A percentile compares a stretch with the other conserved stretches of the same genome.
These are phyloP conservation scores for Orbilia blumenaviensis DNA, from an alignment of 2,329 filamentous ascomycete genomes.

Conservation along the genomic window DNA sequence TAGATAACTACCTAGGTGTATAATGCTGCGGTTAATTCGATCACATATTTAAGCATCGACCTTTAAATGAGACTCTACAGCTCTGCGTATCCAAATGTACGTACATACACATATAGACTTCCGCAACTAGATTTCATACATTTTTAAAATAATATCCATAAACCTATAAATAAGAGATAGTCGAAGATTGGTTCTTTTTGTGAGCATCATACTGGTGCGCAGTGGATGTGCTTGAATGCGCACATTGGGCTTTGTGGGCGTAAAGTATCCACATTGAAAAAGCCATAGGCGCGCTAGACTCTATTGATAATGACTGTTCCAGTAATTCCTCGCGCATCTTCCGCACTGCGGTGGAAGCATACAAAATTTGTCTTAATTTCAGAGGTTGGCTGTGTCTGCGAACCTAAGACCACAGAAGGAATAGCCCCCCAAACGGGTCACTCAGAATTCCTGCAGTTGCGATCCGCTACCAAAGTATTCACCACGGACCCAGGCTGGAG, in stretches of 20 bases:
- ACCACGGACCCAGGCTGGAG: neutral
- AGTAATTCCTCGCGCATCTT: conserved; percentile 35
- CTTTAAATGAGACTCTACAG: no score
- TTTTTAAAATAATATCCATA: no score
- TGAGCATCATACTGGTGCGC: neutral
- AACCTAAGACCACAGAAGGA: neutral
- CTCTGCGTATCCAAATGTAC: no score
- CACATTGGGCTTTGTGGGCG: neutral
- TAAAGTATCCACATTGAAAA: neutral
- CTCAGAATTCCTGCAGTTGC: neutral
- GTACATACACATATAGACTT: no score
- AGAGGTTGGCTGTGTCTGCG: conserved; percentile 8
- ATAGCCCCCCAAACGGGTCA: neutral
- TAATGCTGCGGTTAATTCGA: no score
- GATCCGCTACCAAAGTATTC: conserved; percentile 10
- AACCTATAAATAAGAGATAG: neutral
- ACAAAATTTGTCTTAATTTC: neutral
- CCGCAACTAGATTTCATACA: no score
- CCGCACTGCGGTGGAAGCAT: conserved; percentile 21
- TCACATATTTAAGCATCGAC: no score
- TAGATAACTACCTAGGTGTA: no score
- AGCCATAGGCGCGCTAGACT: conserved; percentile 29
- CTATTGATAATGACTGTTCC: neutral
- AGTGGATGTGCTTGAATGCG: neutral
- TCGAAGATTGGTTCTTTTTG: neutral